Conservation (phyloP, 1,284 basidiomycete genomes). For the Boletus austroedulis region DNA sequence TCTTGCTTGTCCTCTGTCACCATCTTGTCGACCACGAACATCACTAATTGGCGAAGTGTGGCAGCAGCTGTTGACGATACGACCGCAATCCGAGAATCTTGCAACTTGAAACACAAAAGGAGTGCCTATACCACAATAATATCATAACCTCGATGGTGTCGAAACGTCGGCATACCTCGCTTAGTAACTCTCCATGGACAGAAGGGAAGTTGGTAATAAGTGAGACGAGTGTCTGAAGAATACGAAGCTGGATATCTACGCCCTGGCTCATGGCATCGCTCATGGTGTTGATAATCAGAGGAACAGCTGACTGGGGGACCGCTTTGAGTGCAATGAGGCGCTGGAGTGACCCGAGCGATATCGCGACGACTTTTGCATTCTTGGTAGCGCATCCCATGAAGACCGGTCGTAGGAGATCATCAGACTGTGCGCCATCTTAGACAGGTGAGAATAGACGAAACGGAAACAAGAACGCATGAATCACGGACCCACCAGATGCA, state of each 20-base stretch:
- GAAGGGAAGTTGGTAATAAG: constrained; percentile 84
- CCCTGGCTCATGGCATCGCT: constrained; percentile 86
- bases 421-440: constrained; percentile 73
- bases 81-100: constrained; percentile 93
- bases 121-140: constrained; percentile 59
- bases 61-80: constrained; percentile 98
- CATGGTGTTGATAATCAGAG: constrained; percentile 79
- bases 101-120: constrained; percentile 88
- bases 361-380: constrained; percentile 90
- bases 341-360: constrained; percentile 89
- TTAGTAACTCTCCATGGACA: constrained; percentile 77
- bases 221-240: constrained; percentile 86
- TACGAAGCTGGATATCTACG: constrained; percentile 91
- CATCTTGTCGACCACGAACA: constrained; percentile 97
- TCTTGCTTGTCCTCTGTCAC: constrained; percentile 70
- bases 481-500: constrained; percentile 53
- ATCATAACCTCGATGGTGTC: not conserved
- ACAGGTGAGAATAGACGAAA: constrained; percentile 8
- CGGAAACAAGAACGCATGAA: not conserved
- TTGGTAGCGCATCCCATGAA: constrained; percentile 94
- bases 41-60: constrained; percentile 92
- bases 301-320: constrained; percentile 76
- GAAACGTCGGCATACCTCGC: constrained; percentile 56
- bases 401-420: constrained; percentile 83
- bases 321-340: constrained; percentile 86